phyloP scores from a whole-genome alignment of 2,329 filamentous ascomycete species.

The Phyllosticta capitalensis region DNA sequence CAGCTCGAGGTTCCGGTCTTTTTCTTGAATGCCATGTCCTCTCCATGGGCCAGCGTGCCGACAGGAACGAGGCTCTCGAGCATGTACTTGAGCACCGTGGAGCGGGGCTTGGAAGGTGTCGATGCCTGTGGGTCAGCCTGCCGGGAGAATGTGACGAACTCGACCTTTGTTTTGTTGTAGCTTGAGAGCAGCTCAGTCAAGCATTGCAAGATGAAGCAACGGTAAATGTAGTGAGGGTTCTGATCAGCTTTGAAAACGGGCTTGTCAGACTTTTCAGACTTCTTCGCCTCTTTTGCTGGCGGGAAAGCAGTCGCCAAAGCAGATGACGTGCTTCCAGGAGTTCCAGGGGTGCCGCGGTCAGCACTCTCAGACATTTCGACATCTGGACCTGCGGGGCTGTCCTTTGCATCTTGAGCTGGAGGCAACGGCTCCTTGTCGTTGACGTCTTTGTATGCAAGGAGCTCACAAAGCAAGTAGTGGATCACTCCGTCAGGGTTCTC shows the following conservation, averaged over 20 bases:
- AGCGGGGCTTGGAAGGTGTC: slow-evolving; percentile 89
- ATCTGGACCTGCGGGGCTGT: slow-evolving; percentile 27
- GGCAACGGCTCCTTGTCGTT: slow-evolving; percentile 64
- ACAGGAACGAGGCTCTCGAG: slow-evolving; percentile 67
- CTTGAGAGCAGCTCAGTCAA: slow-evolving; percentile 81
- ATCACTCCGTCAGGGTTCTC: slow-evolving; percentile 93
- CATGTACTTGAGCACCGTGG: slow-evolving; percentile 87
- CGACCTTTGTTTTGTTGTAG: slow-evolving; percentile 91
- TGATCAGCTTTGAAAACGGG: slow-evolving; percentile 79
- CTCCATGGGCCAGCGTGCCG: slow-evolving; percentile 58
- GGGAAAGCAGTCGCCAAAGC: slow-evolving; percentile 16
- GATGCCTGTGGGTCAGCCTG: slow-evolving; percentile 73
- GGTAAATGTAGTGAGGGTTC: slow-evolving; percentile 91
- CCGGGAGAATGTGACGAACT: slow-evolving; percentile 98
- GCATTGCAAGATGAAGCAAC: slow-evolving; percentile 89
- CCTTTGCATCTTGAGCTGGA: slow-evolving; percentile 34
- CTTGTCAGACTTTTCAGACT: slow-evolving; percentile 46
- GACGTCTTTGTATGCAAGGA: slow-evolving; percentile 85
- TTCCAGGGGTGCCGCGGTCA: slow-evolving; percentile 15
- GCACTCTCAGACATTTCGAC: slow-evolving; percentile 39
- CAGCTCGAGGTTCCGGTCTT: slow-evolving; percentile 74
- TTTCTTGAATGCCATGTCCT: slow-evolving; percentile 73
- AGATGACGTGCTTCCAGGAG: slow-evolving; percentile 14
- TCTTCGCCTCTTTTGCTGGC: slow-evolving; percentile 38
- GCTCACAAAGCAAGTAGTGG: slow-evolving; percentile 85